phyloP scores from a whole-genome alignment of 2,329 filamentous ascomycete genomes.

The Aspergillus niger region DNA sequence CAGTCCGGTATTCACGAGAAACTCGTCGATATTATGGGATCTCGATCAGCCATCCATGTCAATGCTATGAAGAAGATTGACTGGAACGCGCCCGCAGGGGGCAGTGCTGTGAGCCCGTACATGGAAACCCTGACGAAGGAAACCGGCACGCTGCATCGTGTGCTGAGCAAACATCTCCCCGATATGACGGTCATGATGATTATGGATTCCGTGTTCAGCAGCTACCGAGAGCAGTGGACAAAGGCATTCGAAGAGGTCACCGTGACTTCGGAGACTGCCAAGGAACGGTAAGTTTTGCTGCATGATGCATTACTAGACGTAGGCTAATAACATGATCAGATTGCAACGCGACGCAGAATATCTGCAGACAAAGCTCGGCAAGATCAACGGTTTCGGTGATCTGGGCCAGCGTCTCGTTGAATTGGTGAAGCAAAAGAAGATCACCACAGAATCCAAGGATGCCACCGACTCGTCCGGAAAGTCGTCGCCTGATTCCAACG shows the following conservation, averaged over 20 bases:
- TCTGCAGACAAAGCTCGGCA: conserved; percentile 69
- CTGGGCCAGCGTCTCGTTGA: conserved; percentile 69
- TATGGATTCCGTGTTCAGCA: conserved; percentile 80
- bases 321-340: conserved; percentile 48
- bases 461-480: conserved; percentile 2
- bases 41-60: conserved; percentile 71
- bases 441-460: conserved; percentile 21
- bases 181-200: conserved; percentile 77
- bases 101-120: conserved; percentile 63
- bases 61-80: conserved; percentile 72
- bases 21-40: conserved; percentile 87
- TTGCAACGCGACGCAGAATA: conserved; percentile 76
- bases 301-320: no score
- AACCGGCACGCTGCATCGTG: conserved; percentile 79
- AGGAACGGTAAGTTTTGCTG: conserved; percentile 65
- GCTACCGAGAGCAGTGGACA: conserved; percentile 78
- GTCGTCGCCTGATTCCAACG: conserved; percentile 11
- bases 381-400: conserved; percentile 77
- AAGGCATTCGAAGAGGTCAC: conserved; percentile 67
- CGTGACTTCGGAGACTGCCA: conserved; percentile 67
- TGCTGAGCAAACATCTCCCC: conserved; percentile 77
- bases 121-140: conserved; percentile 89
- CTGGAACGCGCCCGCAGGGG: conserved; percentile 63
- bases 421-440: conserved; percentile 42
- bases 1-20: conserved; percentile 91